Evolutionary conservation across 495 filamentous ascomycete genomes (phyloP), one percentile per base, ranked within the genome.

Genomic region (Penicillium lagena): DNA sequence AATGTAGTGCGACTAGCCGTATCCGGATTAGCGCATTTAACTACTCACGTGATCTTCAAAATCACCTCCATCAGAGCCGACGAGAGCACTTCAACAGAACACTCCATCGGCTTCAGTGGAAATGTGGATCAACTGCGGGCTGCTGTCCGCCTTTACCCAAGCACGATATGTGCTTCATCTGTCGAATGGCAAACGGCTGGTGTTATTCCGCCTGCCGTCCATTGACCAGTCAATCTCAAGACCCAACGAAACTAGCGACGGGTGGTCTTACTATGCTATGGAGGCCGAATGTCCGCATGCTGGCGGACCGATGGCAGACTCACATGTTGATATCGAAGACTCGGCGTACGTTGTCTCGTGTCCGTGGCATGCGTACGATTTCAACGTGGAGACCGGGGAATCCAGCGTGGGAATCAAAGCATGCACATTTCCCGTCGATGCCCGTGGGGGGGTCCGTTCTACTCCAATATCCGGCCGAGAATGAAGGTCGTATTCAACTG

Each of bases 281-380:
- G 72, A 74, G 43, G 72, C 73, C 1, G 71, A 75, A 33, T 77
- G 73, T 29, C 73, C 73, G 2, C 73, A 77, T 46, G 72, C 72
- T 0, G 73, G 73, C 11, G 73, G 72, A 0, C 72, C 72, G 0
- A 75, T 77, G 72, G 55, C 64, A 35, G 73, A 74, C 41, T 71
- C 71, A 1, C 58, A 60, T 13, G 60, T 77, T 30, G 73, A 77
- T 42, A 77, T 77, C 49, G 73, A 77, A 35, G 72, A 77, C 43
- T 76, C 72, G 0, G 70, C 69, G 0, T 77, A 77, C 43, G 58
- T 77, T 39, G 72, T 64, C n/a, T 76, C 72, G 0, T 77, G 73
- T 43, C 73, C 73, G 13, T 77, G 73, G 73, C 73, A 77, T 51
- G 73, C 73, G 4, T 77, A 77, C 57, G 73, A 77, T 47, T 77